Percentiles rank a stretch among this genome's conserved stretches.
Evolutionary conservation across 805 yeast species (phyloP).

Genomic region (Starmerella riodocensis): DNA sequence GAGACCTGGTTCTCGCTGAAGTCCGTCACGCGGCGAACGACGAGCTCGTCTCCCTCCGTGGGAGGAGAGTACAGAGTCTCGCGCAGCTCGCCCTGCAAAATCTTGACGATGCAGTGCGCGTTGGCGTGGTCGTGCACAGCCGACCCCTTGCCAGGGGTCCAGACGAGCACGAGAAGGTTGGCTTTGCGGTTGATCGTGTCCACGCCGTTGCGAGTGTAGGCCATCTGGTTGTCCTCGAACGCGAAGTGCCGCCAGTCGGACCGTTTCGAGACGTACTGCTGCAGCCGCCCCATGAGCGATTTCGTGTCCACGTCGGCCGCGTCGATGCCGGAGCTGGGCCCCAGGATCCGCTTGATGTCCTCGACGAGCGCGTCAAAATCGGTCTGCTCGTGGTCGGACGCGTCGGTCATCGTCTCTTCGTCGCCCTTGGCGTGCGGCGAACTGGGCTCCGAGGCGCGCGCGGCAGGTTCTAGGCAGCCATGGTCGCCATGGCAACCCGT

Average conservation of each 20-base stretch:
- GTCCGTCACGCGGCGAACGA: constrained; percentile 23
- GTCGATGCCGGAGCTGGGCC: constrained; percentile 29
- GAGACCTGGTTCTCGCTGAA: constrained; percentile 36
- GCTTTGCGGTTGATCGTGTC: constrained; percentile 59
- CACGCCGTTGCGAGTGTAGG: constrained; percentile 61
- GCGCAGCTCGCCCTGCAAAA: constrained; percentile 43
- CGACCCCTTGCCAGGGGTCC: constrained; percentile 55
- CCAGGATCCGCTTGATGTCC: constrained; percentile 28
- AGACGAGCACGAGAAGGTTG: constrained; percentile 50
- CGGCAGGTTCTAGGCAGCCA: too few species aligned
- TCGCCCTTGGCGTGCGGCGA: background rate
- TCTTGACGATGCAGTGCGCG: constrained; percentile 65
- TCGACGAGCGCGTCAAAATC: constrained; percentile 27
- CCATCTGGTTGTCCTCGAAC: constrained; percentile 36
- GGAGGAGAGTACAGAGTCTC: constrained; percentile 49
- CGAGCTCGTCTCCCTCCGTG: constrained; percentile 21
- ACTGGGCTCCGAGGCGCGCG: background rate
- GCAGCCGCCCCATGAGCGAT: constrained; percentile 35
- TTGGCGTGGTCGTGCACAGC: constrained; percentile 63
- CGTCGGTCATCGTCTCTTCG: background rate
- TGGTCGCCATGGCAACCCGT: too few species aligned
- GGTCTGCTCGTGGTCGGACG: background rate
- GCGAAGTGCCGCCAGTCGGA: constrained; percentile 50
- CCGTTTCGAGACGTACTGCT: constrained; percentile 35
- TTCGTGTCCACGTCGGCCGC: constrained; percentile 40